phyloP scores from a whole-genome alignment of 108 stramenopile genomes.

The Nitzschia sp. region DNA sequence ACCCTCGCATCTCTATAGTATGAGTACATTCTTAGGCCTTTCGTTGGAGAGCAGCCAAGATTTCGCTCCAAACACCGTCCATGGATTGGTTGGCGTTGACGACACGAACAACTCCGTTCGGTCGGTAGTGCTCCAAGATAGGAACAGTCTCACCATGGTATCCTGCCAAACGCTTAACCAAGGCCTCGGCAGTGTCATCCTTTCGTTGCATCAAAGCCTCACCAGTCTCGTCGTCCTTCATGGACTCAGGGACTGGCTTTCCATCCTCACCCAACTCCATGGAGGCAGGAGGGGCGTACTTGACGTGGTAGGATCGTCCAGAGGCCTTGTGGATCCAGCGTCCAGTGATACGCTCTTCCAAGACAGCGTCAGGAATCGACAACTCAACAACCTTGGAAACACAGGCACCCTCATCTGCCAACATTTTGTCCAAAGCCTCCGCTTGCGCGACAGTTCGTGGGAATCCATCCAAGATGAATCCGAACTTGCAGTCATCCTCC shows the following conservation, averaged over 20 bases:
- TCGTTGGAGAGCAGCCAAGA: slow-evolving; percentile 64
- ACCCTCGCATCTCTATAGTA: no score
- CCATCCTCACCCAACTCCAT: slow-evolving; percentile 64
- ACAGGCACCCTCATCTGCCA: slow-evolving; percentile 83
- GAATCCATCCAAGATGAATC: slow-evolving; percentile 98
- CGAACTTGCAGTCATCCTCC: slow-evolving; percentile 88
- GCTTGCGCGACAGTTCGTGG: slow-evolving; percentile 97
- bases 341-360: slow-evolving; percentile 97
- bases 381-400: slow-evolving; percentile 94
- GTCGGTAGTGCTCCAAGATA: slow-evolving; percentile 92
- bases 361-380: slow-evolving; percentile 90
- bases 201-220: slow-evolving; percentile 93
- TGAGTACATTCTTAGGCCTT: slow-evolving; percentile 14
- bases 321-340: slow-evolving; percentile 92
- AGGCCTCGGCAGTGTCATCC: slow-evolving; percentile 93
- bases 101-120: slow-evolving; percentile 73
- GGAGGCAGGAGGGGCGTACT: slow-evolving; percentile 91
- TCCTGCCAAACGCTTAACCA: slow-evolving; percentile 84
- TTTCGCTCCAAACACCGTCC: slow-evolving; percentile 86
- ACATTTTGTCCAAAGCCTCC: slow-evolving; percentile 90
- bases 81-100: slow-evolving; percentile 93
- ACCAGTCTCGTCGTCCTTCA: slow-evolving; percentile 93
- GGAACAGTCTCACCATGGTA: slow-evolving; percentile 97
- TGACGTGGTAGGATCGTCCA: slow-evolving; percentile 96
- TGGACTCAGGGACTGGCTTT: slow-evolving; percentile 69